Evolutionary conservation across 805 yeast species (phyloP).

Genomic region (Yarrowia sp.): DNA sequence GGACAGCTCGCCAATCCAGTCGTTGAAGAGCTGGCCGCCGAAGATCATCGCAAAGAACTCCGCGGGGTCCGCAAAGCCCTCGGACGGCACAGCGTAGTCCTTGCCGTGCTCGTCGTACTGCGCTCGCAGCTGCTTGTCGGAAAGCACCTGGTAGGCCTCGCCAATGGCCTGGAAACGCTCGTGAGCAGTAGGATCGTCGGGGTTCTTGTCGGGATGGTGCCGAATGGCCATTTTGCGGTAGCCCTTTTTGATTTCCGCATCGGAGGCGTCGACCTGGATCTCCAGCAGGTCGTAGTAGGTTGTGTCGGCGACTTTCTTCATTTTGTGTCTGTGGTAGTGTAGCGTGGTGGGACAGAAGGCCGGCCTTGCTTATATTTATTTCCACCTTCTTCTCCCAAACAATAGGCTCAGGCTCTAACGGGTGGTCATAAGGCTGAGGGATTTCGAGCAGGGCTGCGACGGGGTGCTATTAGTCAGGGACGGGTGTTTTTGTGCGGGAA

Average conservation of each 20-base stretch:
- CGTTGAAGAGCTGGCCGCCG: constrained; percentile 86
- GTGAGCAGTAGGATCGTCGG: constrained; percentile 89
- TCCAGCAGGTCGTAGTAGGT: constrained; percentile 80
- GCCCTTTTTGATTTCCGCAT: constrained; percentile 85
- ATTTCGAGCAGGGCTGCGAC: neutral
- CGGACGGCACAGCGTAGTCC: constrained; percentile 64
- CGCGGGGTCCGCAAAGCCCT: constrained; percentile 76
- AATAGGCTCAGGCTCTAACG: constrained; percentile 1
- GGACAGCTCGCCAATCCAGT: constrained; percentile 80
- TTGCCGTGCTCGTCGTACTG: constrained; percentile 86
- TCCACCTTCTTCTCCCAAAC: constrained; percentile 2
- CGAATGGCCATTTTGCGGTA: constrained; percentile 85
- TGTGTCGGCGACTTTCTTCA: constrained; percentile 62
- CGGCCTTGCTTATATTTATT: neutral
- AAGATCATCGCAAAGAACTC: constrained; percentile 83
- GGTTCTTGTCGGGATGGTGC: constrained; percentile 95
- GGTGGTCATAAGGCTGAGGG: constrained; percentile 20
- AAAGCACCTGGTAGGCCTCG: constrained; percentile 57
- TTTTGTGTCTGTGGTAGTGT: neutral
- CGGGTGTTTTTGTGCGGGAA: no score
- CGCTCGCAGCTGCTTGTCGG: constrained; percentile 64
- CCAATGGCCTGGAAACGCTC: constrained; percentile 74
- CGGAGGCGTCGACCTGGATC: constrained; percentile 66
- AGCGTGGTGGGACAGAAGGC: neutral
- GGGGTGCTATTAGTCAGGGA: no score